Evolutionary conservation across 2,329 filamentous ascomycete genomes (phyloP).

Genomic region (Curvularia eragrostidis): DNA sequence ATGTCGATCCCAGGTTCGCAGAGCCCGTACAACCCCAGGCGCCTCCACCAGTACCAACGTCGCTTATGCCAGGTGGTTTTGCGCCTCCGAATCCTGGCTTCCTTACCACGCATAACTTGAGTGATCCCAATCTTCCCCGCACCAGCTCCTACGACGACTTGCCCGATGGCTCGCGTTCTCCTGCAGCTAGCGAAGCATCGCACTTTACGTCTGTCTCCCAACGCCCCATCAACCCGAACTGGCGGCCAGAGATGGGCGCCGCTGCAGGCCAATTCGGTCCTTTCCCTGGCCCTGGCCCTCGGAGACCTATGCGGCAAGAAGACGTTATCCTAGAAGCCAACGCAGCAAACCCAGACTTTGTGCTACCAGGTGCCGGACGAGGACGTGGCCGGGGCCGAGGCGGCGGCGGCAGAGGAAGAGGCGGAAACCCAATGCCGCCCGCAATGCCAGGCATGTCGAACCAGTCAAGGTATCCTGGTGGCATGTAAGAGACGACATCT

Average conservation of each 20-base stretch:
- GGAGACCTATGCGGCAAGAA: conserved; percentile 59
- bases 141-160: conserved; percentile 68
- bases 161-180: conserved; percentile 70
- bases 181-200: conserved; percentile 75
- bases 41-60: conserved; percentile 41
- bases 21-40: conserved; percentile 49
- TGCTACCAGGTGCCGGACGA: conserved; percentile 63
- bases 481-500: conserved; percentile 36
- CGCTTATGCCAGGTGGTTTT: conserved; percentile 46
- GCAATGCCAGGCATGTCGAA: conserved; percentile 38
- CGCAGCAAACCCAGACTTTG: conserved; percentile 81
- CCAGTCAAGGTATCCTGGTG: conserved; percentile 44
- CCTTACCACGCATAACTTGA: conserved; percentile 34
- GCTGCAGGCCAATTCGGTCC: conserved; percentile 49
- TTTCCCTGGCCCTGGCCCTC: conserved; percentile 27
- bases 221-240: conserved; percentile 84
- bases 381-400: conserved; percentile 45
- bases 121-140: conserved; percentile 46
- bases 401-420: conserved; percentile 29
- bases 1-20: conserved; percentile 87
- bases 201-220: conserved; percentile 92
- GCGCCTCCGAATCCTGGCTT: conserved; percentile 39
- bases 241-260: conserved; percentile 64
- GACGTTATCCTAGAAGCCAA: conserved; percentile 72
- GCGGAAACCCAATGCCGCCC: conserved; percentile 37